Conservation (phyloP, 108 stramenopile species). For the Cyclotella kingstonii region DNA sequence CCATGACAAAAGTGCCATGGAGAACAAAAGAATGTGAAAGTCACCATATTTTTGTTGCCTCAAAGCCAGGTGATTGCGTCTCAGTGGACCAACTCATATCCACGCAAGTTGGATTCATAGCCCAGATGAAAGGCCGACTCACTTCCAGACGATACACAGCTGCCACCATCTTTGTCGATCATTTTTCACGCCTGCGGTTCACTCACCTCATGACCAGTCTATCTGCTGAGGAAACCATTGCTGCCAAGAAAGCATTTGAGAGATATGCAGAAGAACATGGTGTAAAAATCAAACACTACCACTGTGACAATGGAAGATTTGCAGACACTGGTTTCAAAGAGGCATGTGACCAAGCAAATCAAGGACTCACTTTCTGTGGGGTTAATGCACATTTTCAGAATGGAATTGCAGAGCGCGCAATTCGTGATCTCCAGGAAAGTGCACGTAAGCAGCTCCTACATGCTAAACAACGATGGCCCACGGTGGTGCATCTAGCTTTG, state of each 20-base stretch:
- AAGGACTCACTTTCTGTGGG: neutral
- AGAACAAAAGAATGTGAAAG: neutral
- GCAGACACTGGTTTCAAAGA: neutral
- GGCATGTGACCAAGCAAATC: neutral
- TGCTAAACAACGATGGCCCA: too few relatives aligned
- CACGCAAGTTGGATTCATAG: too few relatives aligned
- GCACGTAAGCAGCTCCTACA: too few relatives aligned
- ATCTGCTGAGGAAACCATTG: neutral
- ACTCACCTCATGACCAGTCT: neutral
- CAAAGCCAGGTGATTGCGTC: neutral
- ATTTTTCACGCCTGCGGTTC: neutral
- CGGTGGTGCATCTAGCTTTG: neutral
- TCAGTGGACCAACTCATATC: too few relatives aligned
- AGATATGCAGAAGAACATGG: too few relatives aligned
- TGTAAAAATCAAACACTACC: too few relatives aligned
- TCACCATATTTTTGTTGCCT: neutral
- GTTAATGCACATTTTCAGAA: too few relatives aligned
- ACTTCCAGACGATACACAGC: neutral
- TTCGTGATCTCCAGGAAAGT: too few relatives aligned
- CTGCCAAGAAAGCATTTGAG: neutral
- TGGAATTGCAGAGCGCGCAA: too few relatives aligned
- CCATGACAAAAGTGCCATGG: neutral
- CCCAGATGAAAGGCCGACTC: too few relatives aligned
- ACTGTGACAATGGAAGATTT: too few relatives aligned
- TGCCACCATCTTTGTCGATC: too few relatives aligned